Conservation (phyloP, 805 yeast species). For the Groenewaldozyma salmanticensis region DNA sequence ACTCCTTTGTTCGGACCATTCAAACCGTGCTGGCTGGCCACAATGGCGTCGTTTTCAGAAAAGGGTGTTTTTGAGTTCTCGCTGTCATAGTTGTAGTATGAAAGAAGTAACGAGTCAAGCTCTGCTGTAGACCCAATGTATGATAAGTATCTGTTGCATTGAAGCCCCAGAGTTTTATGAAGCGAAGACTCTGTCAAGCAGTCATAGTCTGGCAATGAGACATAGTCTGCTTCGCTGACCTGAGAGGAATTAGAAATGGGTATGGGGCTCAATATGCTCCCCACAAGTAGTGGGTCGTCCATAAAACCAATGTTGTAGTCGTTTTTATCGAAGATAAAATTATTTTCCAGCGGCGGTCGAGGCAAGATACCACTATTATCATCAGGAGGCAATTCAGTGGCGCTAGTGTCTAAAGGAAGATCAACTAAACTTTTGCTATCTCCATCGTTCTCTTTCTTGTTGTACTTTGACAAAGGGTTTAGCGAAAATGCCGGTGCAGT, state of each 20-base stretch:
- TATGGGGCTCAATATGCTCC: no score
- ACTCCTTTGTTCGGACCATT: background rate
- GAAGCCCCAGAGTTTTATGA: slow-evolving; percentile 21
- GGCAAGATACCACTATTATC: no score
- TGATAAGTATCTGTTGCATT: slow-evolving; percentile 19
- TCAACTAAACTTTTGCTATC: no score
- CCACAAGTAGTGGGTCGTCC: no score
- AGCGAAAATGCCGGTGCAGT: background rate
- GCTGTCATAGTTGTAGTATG: slow-evolving; percentile 18
- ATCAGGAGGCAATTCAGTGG: no score
- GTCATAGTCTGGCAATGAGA: slow-evolving; percentile 21
- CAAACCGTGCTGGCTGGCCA: slow-evolving; percentile 7
- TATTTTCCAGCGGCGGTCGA: no score
- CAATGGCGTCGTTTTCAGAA: background rate
- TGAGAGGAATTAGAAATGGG: no score
- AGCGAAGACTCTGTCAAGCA: slow-evolving; percentile 18
- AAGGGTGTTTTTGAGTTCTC: slow-evolving; percentile 15
- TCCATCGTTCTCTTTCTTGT: background rate
- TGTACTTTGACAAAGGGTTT: background rate
- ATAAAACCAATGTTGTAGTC: no score
- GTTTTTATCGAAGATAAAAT: no score
- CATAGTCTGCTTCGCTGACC: background rate
- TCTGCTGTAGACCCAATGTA: slow-evolving; percentile 21
- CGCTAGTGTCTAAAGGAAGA: no score
- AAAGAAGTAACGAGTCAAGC: slow-evolving; percentile 20